phyloP scores from a whole-genome alignment of 2,329 filamentous ascomycete genomes.

The Neurospora crassa region DNA sequence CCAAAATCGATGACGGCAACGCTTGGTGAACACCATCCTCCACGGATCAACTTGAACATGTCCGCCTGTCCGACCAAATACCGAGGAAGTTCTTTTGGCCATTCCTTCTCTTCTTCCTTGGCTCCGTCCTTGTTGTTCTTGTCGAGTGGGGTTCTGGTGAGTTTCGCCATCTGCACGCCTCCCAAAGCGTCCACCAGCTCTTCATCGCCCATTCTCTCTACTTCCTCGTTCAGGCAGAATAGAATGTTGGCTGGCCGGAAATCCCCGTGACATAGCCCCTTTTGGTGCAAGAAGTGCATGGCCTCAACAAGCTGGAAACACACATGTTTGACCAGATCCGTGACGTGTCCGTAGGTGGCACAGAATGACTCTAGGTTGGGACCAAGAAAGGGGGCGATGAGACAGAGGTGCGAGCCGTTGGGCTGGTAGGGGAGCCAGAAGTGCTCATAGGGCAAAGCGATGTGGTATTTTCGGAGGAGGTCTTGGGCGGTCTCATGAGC shows the following conservation, averaged over 20 bases:
- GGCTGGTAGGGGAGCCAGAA: constrained; percentile 11
- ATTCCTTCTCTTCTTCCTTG: not conserved
- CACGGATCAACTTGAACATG: not conserved
- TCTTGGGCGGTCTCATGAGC: too few species aligned
- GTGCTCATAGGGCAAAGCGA: constrained; percentile 9
- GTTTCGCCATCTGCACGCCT: not conserved
- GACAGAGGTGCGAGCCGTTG: constrained; percentile 11
- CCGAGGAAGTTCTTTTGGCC: not conserved
- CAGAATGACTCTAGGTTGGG: not conserved
- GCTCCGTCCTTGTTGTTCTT: not conserved
- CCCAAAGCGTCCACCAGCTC: constrained; percentile 5
- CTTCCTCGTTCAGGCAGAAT: not conserved
- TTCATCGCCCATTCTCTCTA: constrained; percentile 5
- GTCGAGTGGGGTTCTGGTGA: not conserved
- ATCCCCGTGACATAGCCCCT: constrained; percentile 10
- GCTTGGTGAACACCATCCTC: not conserved
- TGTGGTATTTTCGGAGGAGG: not conserved
- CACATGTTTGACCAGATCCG: constrained; percentile 8
- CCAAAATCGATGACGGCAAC: constrained; percentile 12
- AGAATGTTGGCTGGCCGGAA: constrained; percentile 10
- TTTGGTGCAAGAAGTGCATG: constrained; percentile 9
- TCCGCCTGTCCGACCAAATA: constrained; percentile 2
- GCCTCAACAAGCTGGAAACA: constrained; percentile 9
- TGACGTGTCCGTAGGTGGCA: not conserved
- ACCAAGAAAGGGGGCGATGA: constrained; percentile 8